These are phyloP conservation scores for Dactylonectria estremocensis DNA, from an alignment of 2,329 filamentous ascomycete species.

Conservation along the genomic window DNA sequence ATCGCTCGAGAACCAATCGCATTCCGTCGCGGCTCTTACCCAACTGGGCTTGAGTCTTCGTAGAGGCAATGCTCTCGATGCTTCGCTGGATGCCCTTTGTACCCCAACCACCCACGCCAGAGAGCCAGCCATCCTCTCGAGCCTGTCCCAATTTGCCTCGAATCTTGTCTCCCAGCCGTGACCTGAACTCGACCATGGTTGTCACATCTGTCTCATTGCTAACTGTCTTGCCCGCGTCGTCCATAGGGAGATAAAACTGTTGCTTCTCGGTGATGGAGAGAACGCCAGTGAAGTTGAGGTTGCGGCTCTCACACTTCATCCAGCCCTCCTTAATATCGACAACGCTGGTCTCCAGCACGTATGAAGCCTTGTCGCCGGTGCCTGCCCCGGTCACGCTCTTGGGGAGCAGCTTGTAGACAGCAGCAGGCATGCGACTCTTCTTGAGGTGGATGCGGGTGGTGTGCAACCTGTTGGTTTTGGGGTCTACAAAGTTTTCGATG, in stretches of 20 bases:
- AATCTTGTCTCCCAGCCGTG: conserved; percentile 78
- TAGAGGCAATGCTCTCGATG: conserved; percentile 84
- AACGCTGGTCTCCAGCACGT: conserved; percentile 84
- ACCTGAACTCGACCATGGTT: conserved; percentile 82
- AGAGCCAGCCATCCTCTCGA: conserved; percentile 65
- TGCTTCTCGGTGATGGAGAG: conserved; percentile 85
- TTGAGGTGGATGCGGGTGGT: conserved; percentile 88
- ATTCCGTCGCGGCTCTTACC: conserved; percentile 88
- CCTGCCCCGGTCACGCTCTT: conserved; percentile 76
- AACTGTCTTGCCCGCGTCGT: conserved; percentile 41
- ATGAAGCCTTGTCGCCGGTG: conserved; percentile 79
- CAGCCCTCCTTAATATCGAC: conserved; percentile 85
- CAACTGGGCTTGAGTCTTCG: conserved; percentile 83
- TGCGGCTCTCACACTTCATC: conserved; percentile 87
- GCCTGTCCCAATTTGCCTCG: conserved; percentile 68
- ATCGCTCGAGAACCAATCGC: conserved; percentile 83
- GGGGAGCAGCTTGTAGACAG: conserved; percentile 83
- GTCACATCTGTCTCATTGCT: conserved; percentile 74
- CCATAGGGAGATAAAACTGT: conserved; percentile 68
- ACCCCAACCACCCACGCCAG: conserved; percentile 72
- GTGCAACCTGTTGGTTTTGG: conserved; percentile 80
- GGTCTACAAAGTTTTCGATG: conserved; percentile 81
- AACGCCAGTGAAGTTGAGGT: conserved; percentile 87
- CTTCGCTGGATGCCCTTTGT: conserved; percentile 82
- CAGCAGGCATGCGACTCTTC: conserved; percentile 82